Evolutionary conservation across 2,329 filamentous ascomycete genomes (phyloP).

Genomic region (Lecanoromycetidae sp.): DNA sequence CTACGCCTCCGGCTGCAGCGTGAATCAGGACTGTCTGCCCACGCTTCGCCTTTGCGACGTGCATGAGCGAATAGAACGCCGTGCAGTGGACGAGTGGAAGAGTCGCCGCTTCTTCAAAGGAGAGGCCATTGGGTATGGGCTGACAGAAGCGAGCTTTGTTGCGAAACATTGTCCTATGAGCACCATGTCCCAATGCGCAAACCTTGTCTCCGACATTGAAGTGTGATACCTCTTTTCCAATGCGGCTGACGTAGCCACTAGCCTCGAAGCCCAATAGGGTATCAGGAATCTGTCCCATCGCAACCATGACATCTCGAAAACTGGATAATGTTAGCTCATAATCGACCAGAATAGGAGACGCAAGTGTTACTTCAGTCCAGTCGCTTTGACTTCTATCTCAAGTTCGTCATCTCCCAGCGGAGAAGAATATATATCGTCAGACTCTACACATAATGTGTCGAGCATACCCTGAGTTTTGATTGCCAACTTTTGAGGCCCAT

Average conservation of each 20-base stretch:
- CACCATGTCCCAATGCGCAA: constrained; percentile 18
- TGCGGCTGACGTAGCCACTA: constrained; percentile 20
- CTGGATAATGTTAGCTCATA: constrained; percentile 24
- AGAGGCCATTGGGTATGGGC: constrained; percentile 17
- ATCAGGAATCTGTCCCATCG: constrained; percentile 26
- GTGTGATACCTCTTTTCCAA: neutral
- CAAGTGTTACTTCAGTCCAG: constrained; percentile 24
- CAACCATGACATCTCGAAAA: constrained; percentile 37
- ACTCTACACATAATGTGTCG: constrained; percentile 16
- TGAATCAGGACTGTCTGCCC: constrained; percentile 22
- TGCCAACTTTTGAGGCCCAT: constrained; percentile 18
- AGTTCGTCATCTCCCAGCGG: constrained; percentile 17
- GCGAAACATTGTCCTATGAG: constrained; percentile 1
- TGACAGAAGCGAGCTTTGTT: constrained; percentile 10
- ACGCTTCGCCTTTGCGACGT: constrained; percentile 19
- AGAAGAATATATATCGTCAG: constrained; percentile 12
- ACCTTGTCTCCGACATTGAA: constrained; percentile 26
- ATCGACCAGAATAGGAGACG: constrained; percentile 16
- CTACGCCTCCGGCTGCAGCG: constrained; percentile 19
- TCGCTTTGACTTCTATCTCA: constrained; percentile 23
- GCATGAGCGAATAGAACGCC: constrained; percentile 20
- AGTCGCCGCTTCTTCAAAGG: constrained; percentile 14
- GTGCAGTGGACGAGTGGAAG: constrained; percentile 15
- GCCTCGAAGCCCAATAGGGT: constrained; percentile 31
- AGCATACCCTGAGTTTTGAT: constrained; percentile 19